These are phyloP conservation scores for Mortierella sp. DNA, from an alignment of 371 early-diverging fungal species.

Conservation along the genomic window DNA sequence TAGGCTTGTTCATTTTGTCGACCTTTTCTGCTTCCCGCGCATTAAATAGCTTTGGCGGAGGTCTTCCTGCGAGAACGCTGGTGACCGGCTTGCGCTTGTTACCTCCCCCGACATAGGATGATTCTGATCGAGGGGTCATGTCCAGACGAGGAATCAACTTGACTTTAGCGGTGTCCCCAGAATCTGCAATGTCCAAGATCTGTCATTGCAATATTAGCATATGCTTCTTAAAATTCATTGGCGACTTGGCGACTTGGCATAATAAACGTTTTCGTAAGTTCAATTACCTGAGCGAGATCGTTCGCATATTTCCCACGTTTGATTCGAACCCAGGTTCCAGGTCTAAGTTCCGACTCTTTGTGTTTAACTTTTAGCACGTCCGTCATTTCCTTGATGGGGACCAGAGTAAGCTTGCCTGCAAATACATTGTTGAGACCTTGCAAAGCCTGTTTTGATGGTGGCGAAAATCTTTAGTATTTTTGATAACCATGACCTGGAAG, in stretches of 20 bases:
- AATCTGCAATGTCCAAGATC: constrained; percentile 83
- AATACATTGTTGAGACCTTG: constrained; percentile 83
- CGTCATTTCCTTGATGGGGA: constrained; percentile 97
- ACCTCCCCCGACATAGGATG: constrained; percentile 54
- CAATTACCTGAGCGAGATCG: constrained; percentile 90
- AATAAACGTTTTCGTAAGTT: neutral
- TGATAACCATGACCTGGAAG: neutral
- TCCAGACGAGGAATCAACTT: constrained; percentile 94
- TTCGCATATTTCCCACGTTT: constrained; percentile 96
- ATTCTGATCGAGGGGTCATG: constrained; percentile 56
- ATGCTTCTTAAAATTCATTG: no score
- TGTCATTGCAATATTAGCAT: constrained; percentile 8
- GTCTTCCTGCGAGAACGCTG: constrained; percentile 61
- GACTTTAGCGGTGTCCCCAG: constrained; percentile 83
- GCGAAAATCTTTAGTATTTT: neutral
- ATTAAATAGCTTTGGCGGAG: constrained; percentile 84
- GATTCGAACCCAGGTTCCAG: constrained; percentile 93
- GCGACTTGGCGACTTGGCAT: no score
- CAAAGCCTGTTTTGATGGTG: constrained; percentile 64
- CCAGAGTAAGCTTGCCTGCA: constrained; percentile 81
- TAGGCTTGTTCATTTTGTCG: constrained; percentile 60
- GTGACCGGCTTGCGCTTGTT: constrained; percentile 65
- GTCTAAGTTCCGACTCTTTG: constrained; percentile 76
- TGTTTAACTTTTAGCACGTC: constrained; percentile 88
- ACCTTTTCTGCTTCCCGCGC: constrained; percentile 71